Evolutionary conservation across 1,284 basidiomycete species (phyloP).

Genomic region (Melampsora abietis-canadensis): DNA sequence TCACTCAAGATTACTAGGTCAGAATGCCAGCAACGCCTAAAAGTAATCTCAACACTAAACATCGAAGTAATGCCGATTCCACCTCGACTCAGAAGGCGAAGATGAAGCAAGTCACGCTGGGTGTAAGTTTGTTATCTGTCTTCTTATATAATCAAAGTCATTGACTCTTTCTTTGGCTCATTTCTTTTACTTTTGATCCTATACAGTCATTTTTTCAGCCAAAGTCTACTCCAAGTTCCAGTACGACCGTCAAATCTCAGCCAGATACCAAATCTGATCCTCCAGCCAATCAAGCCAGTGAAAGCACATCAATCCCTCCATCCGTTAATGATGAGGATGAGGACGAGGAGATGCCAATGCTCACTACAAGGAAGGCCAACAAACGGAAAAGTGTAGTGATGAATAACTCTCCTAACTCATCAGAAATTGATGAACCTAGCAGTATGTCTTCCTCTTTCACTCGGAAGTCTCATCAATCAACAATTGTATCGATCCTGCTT

Average conservation of each 20-base stretch:
- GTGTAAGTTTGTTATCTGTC: slow-evolving; percentile 6
- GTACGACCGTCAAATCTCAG: not conserved
- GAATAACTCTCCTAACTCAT: not conserved
- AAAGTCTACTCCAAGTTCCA: not conserved
- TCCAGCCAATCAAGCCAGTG: not conserved
- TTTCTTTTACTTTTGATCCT: not conserved
- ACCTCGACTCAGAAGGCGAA: slow-evolving; percentile 1
- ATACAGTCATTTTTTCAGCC: not conserved
- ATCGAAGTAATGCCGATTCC: not conserved
- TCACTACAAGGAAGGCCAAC: not conserved
- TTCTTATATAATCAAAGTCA: not conserved
- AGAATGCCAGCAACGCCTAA: no score
- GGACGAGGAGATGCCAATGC: not conserved
- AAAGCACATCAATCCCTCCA: not conserved
- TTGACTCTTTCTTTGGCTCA: not conserved
- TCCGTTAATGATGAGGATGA: not conserved
- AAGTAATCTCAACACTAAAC: no score
- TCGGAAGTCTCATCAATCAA: not conserved
- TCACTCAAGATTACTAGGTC: no score
- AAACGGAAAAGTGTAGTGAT: slow-evolving; percentile 6
- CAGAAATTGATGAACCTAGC: not conserved
- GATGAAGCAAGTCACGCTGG: slow-evolving; percentile 27
- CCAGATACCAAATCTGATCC: not conserved
- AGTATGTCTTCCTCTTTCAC: not conserved
- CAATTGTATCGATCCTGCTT: not conserved